Conservation (phyloP, 257 asterid species). For the Parsonsia alboflavescens region DNA sequence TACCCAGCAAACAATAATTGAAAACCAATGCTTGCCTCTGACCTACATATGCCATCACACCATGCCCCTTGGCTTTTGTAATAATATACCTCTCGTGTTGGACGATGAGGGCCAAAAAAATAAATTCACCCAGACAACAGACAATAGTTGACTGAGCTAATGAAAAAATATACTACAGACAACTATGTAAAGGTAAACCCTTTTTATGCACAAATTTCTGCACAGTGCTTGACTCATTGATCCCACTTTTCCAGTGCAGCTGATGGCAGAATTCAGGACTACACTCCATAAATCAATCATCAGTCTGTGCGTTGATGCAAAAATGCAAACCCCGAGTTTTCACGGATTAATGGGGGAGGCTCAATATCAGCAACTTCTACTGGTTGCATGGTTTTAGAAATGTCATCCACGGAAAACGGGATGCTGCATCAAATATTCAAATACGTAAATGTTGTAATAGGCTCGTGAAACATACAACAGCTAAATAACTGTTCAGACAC, state of each 20-base stretch:
- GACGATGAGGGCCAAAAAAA: slow-evolving; percentile 38
- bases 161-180: slow-evolving; percentile 34
- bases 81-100: slow-evolving; percentile 38
- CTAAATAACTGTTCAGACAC: background rate
- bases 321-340: slow-evolving; percentile 81
- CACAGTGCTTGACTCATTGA: slow-evolving; percentile 23
- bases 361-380: slow-evolving; percentile 75
- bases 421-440: slow-evolving; percentile 55
- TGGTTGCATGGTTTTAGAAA: slow-evolving; percentile 81
- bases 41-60: slow-evolving; percentile 35
- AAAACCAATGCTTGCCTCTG: slow-evolving; percentile 34
- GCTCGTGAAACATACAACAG: background rate
- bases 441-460: slow-evolving; percentile 4
- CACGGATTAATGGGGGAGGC: slow-evolving; percentile 92
- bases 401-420: slow-evolving; percentile 94
- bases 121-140: slow-evolving; percentile 48
- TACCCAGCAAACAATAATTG: slow-evolving; percentile 32
- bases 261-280: slow-evolving; percentile 16
- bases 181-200: slow-evolving; percentile 24
- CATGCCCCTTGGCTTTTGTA: slow-evolving; percentile 28
- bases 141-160: slow-evolving; percentile 34
- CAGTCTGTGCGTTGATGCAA: slow-evolving; percentile 67
- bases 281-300: slow-evolving; percentile 20
- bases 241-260: slow-evolving; percentile 12
- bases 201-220: slow-evolving; percentile 45